A percentile compares a stretch with the other conserved stretches of the same genome.
Conservation (phyloP, 495 filamentous ascomycete genomes). For the Wilcoxina mikolae region DNA sequence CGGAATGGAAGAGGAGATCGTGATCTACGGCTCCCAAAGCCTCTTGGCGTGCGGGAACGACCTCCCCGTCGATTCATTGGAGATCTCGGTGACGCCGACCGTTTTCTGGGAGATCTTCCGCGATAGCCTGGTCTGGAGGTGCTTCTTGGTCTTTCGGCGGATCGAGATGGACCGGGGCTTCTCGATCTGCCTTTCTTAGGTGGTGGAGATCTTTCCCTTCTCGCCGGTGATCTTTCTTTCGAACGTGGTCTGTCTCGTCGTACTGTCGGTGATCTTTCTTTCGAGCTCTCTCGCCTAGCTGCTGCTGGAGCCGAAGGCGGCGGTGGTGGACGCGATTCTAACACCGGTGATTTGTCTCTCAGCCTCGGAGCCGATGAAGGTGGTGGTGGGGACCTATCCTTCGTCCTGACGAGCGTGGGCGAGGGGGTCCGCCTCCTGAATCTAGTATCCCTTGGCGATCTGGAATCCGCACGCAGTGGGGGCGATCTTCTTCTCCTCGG, state of each 20-base stretch:
- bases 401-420: not conserved
- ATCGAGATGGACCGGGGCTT: constrained; percentile 14
- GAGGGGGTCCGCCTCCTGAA: constrained; percentile 6
- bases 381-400: constrained; percentile 17
- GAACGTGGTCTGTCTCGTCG: constrained; percentile 22
- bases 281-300: constrained; percentile 19
- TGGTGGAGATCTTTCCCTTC: constrained; percentile 9
- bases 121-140: constrained; percentile 12
- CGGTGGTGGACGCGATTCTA: not conserved
- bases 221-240: constrained; percentile 21
- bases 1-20: constrained; percentile 23
- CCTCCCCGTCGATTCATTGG: constrained; percentile 16
- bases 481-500: constrained; percentile 18
- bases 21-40: constrained; percentile 12
- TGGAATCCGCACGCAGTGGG: constrained; percentile 14
- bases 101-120: constrained; percentile 21
- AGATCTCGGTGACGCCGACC: constrained; percentile 21
- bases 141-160: constrained; percentile 10
- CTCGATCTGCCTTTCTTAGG: constrained; percentile 13
- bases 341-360: not conserved
- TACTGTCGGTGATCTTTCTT: constrained; percentile 16
- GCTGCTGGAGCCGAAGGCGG: constrained; percentile 14
- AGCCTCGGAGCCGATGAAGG: constrained; percentile 2
- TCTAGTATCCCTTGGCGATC: constrained; percentile 25
- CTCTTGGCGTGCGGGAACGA: constrained; percentile 17